Percentiles rank a stretch among this genome's conserved stretches.
Evolutionary conservation across 192 early-diverging fungal genomes (phyloP).

Genomic region (Coemansia sp.): DNA sequence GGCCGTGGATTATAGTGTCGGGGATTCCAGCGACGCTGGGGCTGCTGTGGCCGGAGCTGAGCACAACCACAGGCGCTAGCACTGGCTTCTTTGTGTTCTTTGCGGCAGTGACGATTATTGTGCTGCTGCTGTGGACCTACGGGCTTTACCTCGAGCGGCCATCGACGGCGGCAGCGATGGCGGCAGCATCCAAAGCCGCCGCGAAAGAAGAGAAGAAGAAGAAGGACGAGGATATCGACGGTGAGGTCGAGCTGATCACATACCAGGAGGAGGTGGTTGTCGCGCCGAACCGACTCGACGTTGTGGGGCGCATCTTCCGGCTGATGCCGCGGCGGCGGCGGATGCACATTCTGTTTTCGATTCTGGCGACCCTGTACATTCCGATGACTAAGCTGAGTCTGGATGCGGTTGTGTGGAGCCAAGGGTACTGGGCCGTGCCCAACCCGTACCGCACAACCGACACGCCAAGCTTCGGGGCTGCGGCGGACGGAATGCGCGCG

Average conservation of each 20-base stretch:
- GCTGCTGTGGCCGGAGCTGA: constrained; percentile 52
- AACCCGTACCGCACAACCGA: constrained; percentile 53
- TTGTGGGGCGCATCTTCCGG: constrained; percentile 40
- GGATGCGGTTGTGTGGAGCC: constrained; percentile 56
- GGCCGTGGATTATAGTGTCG: constrained; percentile 44
- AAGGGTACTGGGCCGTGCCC: constrained; percentile 55
- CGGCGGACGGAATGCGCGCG: constrained; percentile 23
- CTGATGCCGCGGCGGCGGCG: constrained; percentile 37
- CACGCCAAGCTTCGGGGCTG: constrained; percentile 21
- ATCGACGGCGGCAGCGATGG: not conserved
- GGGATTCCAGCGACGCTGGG: constrained; percentile 47
- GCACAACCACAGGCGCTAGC: constrained; percentile 50
- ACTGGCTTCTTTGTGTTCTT: constrained; percentile 49
- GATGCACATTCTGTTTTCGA: constrained; percentile 41
- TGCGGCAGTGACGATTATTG: constrained; percentile 17
- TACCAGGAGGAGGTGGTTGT: constrained; percentile 41
- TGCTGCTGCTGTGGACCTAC: constrained; percentile 41
- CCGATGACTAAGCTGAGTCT: constrained; percentile 55
- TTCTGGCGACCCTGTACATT: constrained; percentile 57
- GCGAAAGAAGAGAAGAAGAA: constrained; percentile 2
- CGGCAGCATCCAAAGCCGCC: not conserved
- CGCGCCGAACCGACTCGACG: constrained; percentile 31
- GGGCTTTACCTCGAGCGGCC: constrained; percentile 40
- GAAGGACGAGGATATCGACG: not conserved
- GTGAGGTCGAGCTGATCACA: constrained; percentile 21